These are phyloP conservation scores for Oryza longistaminata DNA, from an alignment of 176 grass and related monocot species.

Conservation along the genomic window DNA sequence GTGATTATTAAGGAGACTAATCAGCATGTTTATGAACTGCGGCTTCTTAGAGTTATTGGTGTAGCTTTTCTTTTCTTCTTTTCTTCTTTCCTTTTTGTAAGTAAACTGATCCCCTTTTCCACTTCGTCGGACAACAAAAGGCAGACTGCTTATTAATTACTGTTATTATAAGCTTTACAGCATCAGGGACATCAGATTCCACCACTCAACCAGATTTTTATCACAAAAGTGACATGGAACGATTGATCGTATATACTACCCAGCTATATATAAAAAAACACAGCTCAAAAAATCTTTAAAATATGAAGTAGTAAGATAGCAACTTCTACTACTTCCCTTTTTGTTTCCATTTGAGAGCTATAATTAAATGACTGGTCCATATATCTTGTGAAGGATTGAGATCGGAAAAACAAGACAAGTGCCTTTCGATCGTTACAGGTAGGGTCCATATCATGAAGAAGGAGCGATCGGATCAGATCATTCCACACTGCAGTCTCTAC, in stretches of 20 bases:
- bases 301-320: neutral
- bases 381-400: neutral
- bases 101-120: neutral
- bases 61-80: neutral
- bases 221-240: neutral
- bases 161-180: neutral
- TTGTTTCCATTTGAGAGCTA: neutral
- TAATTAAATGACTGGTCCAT: neutral
- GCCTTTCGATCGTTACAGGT: neutral
- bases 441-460: neutral
- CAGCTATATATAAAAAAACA: neutral
- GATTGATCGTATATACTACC: neutral
- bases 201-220: neutral
- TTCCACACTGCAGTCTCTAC: neutral
- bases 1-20: neutral
- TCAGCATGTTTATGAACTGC: neutral
- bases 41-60: neutral
- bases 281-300: neutral
- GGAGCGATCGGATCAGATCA: neutral
- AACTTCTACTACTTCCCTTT: neutral
- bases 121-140: neutral
- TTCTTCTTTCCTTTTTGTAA: neutral
- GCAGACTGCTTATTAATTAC: neutral
- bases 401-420: neutral
- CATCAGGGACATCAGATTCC: neutral